phyloP scores from a whole-genome alignment of 208 protist species.

The Crithidia sp. region DNA sequence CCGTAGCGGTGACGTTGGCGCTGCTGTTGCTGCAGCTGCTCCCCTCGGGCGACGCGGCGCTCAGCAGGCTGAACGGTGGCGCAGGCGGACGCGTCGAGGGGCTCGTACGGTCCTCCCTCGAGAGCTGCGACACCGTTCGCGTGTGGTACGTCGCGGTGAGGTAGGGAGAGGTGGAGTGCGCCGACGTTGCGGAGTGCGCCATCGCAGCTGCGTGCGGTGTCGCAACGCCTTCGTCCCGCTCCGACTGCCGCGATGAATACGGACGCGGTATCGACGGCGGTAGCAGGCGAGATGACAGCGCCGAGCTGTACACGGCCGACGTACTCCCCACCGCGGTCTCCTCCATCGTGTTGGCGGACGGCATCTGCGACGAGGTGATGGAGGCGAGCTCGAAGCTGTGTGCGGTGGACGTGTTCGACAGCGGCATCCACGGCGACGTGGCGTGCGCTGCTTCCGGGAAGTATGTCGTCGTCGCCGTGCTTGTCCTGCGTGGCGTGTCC shows the following conservation, averaged over 20 bases:
- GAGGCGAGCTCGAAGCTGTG: neutral
- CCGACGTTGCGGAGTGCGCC: neutral
- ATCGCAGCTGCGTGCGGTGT: neutral
- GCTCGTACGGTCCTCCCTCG: neutral
- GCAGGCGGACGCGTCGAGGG: neutral
- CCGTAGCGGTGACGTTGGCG: neutral
- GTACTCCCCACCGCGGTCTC: neutral
- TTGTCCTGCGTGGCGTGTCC: neutral
- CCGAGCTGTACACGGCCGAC: neutral
- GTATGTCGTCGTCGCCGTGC: no score
- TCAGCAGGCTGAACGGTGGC: neutral
- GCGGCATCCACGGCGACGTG: neutral
- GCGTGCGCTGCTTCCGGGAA: no score
- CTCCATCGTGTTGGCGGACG: neutral
- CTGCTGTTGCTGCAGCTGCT: conserved; percentile 2
- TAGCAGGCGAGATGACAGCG: neutral
- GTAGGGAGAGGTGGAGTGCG: neutral
- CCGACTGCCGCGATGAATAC: neutral
- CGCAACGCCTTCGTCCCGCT: neutral
- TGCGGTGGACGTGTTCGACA: neutral
- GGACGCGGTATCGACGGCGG: conserved; percentile 7
- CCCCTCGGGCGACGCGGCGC: neutral
- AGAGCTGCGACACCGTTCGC: neutral
- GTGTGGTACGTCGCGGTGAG: neutral
- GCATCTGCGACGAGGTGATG: neutral